Base-by-base conservation (phyloP, 176 grass and related monocot genomes). In the Typha latifolia region DNA sequence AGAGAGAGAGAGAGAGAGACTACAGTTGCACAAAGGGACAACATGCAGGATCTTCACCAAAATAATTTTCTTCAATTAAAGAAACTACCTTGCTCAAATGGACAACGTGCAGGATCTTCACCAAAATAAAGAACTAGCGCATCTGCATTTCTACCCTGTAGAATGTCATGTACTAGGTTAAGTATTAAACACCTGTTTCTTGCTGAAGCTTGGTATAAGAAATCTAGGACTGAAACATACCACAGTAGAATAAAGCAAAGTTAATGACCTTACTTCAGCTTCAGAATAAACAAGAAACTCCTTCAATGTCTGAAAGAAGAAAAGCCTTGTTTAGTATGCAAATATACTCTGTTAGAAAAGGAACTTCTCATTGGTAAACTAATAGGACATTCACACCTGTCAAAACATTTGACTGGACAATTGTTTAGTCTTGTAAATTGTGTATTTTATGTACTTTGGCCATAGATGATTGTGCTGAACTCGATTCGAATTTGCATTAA, bases 21-120 rank as follows among this genome's bases (percentile, higher is more conserved):
- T 14, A 65, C 16, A 21, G 3, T 21, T 9, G 3, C 47, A n/a
- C 53, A 23, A 22, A 51, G 27, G 49, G 66, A 6, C 0, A 12
- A 14, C 47, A 32, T 11, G 27, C 18, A 70, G 7, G 55, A 52
- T 27, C n/a, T 34, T 13, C 15, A 70, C 49, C 37, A 80, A 61
- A n/a, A 37, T 24, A n/a, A 14, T 31, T 63, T 55, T 52, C 74
- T 70, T 51, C 77, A 69, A 49, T 14, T 37, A 62, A 37, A 69
- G 29, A 67, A 89, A 80, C 65, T 86, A 97, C 94, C 94, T 89
- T 88, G 89, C 80, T 97, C 94, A 26, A 92, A 97, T 32, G 94
- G 82, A 63, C 88, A 97, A 61, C 85, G 85, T 48, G 66, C 66
- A 62, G 88, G 88, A 79, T 97, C 94, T 90, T 97, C 94, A 62